Evolutionary conservation across 2,329 filamentous ascomycete species (phyloP).

Genomic region (Aspergillus aculeatinus): DNA sequence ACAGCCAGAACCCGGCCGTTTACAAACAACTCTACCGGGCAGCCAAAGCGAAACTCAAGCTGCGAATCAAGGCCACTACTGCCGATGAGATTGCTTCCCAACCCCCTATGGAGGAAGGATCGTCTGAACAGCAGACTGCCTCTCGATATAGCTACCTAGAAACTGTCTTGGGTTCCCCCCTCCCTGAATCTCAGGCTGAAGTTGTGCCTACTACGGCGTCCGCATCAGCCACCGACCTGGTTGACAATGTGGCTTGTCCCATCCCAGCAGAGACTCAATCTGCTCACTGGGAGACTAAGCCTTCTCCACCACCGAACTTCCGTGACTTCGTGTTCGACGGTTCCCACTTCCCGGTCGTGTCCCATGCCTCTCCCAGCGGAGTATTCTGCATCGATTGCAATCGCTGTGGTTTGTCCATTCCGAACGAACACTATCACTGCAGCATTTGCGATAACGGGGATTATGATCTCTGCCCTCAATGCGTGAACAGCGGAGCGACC

Average conservation of each 20-base stretch:
- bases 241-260: constrained; percentile 7
- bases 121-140: constrained; percentile 19
- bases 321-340: constrained; percentile 32
- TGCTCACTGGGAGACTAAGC: constrained; percentile 11
- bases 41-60: constrained; percentile 96
- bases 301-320: constrained; percentile 17
- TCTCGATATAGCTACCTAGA: constrained; percentile 43
- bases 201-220: constrained; percentile 10
- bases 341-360: constrained; percentile 32
- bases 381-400: constrained; percentile 93
- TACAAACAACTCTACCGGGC: constrained; percentile 97
- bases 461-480: constrained; percentile 84
- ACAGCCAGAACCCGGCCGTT: constrained; percentile 72
- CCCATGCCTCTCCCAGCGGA: constrained; percentile 34
- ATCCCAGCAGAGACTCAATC: constrained; percentile 10
- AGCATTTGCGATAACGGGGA: constrained; percentile 89
- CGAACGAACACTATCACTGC: constrained; percentile 88
- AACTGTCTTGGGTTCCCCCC: constrained; percentile 39
- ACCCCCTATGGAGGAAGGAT: constrained; percentile 14
- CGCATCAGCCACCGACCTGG: constrained; percentile 11
- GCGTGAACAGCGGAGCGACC: constrained; percentile 71
- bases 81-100: constrained; percentile 28
- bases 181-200: constrained; percentile 20
- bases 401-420: constrained; percentile 74
- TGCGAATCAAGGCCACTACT: constrained; percentile 75